A percentile compares a stretch with the other conserved stretches of the same genome.
These are phyloP conservation scores for Eucalyptus victrix DNA, from an alignment of 345 rosid species.

Conservation along the genomic window DNA sequence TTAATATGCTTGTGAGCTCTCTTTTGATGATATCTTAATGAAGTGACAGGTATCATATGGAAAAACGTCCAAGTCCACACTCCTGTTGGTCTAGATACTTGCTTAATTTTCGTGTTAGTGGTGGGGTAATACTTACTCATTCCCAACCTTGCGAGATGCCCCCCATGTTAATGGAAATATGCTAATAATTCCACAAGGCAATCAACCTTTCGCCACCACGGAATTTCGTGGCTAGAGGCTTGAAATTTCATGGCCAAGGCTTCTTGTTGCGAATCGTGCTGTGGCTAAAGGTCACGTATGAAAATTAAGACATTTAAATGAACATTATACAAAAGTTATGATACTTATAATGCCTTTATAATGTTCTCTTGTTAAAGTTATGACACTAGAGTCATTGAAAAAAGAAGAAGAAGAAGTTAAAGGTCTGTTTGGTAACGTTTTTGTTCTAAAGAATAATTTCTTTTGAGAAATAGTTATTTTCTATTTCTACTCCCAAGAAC, in stretches of 20 bases:
- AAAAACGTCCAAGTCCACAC: not conserved
- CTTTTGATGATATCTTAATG: not conserved
- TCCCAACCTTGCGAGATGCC: not conserved
- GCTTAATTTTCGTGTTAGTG: not conserved
- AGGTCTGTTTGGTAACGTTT: too few species aligned
- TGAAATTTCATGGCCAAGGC: not conserved
- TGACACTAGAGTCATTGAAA: too few species aligned
- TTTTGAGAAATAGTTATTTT: too few species aligned
- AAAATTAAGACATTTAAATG: not conserved
- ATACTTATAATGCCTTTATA: too few species aligned
- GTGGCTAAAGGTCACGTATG: not conserved
- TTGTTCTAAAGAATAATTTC: fast-evolving
- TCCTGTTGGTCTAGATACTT: not conserved
- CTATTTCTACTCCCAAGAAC: too few species aligned
- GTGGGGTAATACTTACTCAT: not conserved
- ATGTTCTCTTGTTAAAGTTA: too few species aligned
- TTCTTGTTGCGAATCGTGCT: not conserved
- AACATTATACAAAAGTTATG: too few species aligned
- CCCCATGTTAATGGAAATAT: not conserved
- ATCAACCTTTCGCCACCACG: not conserved
- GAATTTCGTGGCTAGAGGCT: not conserved
- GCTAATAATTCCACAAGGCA: not conserved
- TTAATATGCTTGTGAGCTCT: not conserved
- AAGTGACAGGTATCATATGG: not conserved
- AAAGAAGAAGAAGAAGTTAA: too few species aligned